Conservation (phyloP, 2,329 filamentous ascomycete genomes). For the Aspergillus fijiensis region DNA sequence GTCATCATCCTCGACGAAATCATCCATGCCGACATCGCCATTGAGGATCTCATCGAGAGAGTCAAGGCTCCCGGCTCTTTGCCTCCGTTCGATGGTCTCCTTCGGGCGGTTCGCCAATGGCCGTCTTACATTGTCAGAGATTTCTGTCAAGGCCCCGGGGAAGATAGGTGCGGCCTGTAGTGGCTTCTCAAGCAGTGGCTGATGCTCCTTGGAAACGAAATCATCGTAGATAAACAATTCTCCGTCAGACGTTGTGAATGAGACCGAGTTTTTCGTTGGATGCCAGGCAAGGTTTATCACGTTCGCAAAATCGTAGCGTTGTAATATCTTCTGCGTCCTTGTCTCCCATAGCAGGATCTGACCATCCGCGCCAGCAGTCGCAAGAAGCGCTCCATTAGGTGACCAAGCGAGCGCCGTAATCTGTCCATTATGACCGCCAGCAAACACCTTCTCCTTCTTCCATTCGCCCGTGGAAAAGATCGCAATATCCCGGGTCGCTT, state of each 20-base stretch:
- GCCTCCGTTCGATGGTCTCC: conserved; percentile 52
- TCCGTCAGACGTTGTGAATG: conserved; percentile 89
- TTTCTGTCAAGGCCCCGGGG: conserved; percentile 72
- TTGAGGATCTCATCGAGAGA: conserved; percentile 81
- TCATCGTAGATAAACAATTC: conserved; percentile 82
- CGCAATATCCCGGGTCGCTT: conserved; percentile 77
- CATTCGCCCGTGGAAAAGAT: conserved; percentile 87
- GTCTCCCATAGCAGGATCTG: conserved; percentile 74
- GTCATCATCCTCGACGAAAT: conserved; percentile 93
- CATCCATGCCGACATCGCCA: conserved; percentile 63
- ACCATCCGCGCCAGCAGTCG: conserved; percentile 56
- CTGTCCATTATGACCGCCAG: conserved; percentile 75
- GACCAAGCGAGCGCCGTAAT: conserved; percentile 91
- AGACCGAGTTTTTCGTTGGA: conserved; percentile 80
- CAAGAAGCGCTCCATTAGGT: conserved; percentile 86
- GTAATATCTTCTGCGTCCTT: conserved; percentile 77
- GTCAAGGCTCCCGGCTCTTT: conserved; percentile 65
- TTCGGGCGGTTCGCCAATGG: conserved; percentile 57
- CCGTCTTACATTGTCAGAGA: conserved; percentile 63
- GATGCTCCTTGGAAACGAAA: conserved; percentile 55
- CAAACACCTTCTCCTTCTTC: conserved; percentile 79
- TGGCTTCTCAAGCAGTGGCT: conserved; percentile 50
- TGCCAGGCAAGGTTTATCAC: conserved; percentile 90
- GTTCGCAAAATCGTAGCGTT: conserved; percentile 74
- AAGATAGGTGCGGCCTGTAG: conserved; percentile 81